Evolutionary conservation across 176 grass and related monocot genomes (phyloP), one percentile per base, ranked within the genome.

Genomic region (Microstegium vimineum): DNA sequence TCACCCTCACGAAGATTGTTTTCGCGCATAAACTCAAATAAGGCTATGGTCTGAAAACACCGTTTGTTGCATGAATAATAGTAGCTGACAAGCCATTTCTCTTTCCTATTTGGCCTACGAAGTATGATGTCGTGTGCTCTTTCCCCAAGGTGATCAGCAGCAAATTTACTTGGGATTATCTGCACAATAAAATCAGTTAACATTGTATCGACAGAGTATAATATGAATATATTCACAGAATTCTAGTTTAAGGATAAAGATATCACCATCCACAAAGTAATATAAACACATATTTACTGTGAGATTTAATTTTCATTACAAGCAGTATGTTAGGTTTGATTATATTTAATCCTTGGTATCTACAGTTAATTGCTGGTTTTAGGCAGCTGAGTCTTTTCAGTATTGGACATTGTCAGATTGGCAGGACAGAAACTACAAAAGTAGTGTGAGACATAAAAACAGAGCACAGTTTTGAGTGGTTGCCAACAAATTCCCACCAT

Each of bases 91-190:
- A 0, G 3, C 83, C 79, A 84, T 30, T 31, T 80, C 23, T 64
- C 46, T 18, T 80, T n/a, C 15, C 57, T 77, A 14, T 70, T 80
- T 25, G 73, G 41, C 33, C 74, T 64, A 12, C 25, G 22, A n/a
- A 93, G 74, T 8, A 26, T 23, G 60, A 80, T 42, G 0, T 25
- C 28, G 17, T 73, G 35, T 49, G 66, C 0, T 16, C 27, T 11
- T 47, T 2, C 20, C 35, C 20, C 66, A 8, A 90, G 47, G 30
- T 93, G 78, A 22, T 83, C 14, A 30, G 43, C 71, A 63, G 60
- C 62, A 78, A 93, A 90, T 69, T 13, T 0, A 10, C 0, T 22
- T 32, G 82, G 85, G 46, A 93, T 60, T 56, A 18, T 4, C 91
- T 93, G 67, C 26, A 27, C 66, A 73, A 61, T n/a, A 60, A 68